Evolutionary conservation across 352 stramenopile species (phyloP), one percentile per base, ranked within the genome.

Genomic region (Phytophthora tentaculata): DNA sequence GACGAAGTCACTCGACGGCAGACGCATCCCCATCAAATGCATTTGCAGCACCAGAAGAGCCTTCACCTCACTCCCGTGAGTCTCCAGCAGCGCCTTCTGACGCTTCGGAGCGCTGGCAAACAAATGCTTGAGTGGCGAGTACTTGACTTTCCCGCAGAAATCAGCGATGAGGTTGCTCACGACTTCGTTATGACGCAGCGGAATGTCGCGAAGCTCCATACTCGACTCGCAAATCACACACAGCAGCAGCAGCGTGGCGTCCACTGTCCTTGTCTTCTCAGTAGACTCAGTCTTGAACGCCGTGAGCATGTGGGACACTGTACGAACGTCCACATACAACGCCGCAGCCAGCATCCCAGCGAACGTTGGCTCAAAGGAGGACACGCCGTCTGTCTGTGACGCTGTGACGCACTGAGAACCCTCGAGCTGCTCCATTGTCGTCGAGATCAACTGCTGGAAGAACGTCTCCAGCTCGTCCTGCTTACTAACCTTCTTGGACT

Each of bases 171-270:
- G 56, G 17, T 84, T 74, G 52, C 81, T 92, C 68, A 96, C 80
- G 65, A 99, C 91, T 79, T 99, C 98, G 68, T 99, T 99, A 76
- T 99, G 98, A 5, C 98, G 92, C 39, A 99, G 85, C 23, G 98
- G 98, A 45, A 89, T 82, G 9, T 99, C 96, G 66, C 92, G 86
- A 62, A 99, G 98, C 80, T 99, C 98, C 56, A 84, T 56, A 55
- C 91, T 86, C 5, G 81, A 84, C 52, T 86, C 75, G 35, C 87
- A 92, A 26, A 92, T 73, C 10, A 88, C 73, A 24, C 79, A 77
- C 17, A 93, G 60, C 56, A 89, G 41, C 12, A 64, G 61, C 20
- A 75, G 55, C 32, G 74, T 62, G 6, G 73, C 20, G 7, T 29
- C 28, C 24, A 54, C 3, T 16, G 29, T 16, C 4, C 5, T 54